Evolutionary conservation across 176 grass and related monocot species (phyloP).

Genomic region (Pontederia crassipes): DNA sequence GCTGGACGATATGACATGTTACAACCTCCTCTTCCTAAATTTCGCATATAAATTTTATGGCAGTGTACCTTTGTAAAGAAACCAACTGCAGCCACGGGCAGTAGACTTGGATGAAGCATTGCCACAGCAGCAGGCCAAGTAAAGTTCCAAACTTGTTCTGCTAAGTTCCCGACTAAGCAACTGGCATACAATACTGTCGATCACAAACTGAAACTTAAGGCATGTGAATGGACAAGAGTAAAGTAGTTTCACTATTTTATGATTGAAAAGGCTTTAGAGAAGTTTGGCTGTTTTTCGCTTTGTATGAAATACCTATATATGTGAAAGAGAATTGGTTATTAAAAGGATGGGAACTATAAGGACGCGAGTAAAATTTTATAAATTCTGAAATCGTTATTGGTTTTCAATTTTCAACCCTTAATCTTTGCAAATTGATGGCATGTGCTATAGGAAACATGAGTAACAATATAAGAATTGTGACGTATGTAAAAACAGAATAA

Average conservation of each 20-base stretch:
- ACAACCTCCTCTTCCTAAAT: not conserved
- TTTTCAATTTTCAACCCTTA: not conserved
- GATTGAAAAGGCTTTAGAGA: too few relatives aligned
- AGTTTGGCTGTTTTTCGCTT: too few relatives aligned
- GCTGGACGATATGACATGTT: constrained; percentile 20
- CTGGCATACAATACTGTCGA: constrained; percentile 34
- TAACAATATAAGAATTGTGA: not conserved
- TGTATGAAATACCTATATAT: not conserved
- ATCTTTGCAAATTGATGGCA: not conserved
- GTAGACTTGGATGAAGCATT: constrained; percentile 41
- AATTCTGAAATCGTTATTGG: not conserved
- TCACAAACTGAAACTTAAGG: not conserved
- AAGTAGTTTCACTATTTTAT: not conserved
- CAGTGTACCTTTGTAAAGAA: constrained; percentile 55
- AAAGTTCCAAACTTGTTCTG: constrained; percentile 61
- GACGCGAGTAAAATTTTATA: not conserved
- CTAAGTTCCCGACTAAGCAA: constrained; percentile 42
- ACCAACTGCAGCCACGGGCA: constrained; percentile 42
- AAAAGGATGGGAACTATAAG: too few relatives aligned
- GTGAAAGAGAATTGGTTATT: not conserved
- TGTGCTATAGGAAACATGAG: not conserved
- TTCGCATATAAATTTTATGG: not conserved
- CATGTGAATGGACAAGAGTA: too few relatives aligned
- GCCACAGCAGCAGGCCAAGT: constrained; percentile 55
- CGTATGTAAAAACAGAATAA: not conserved